A percentile compares a stretch with the other conserved stretches of the same genome.
Evolutionary conservation across 305 asterid species (phyloP).

Genomic region (Rubia occidens): DNA sequence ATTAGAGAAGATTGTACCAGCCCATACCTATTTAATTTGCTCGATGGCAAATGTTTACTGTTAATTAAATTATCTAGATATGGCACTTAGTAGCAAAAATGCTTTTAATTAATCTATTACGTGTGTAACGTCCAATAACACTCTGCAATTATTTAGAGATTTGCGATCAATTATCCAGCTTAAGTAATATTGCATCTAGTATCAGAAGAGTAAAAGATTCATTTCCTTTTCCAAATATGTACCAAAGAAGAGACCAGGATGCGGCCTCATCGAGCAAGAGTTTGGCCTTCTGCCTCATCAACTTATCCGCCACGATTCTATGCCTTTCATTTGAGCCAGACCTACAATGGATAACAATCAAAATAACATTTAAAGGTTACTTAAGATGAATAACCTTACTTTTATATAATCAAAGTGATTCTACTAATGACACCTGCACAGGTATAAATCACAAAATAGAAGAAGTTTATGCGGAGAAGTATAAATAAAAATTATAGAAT

Average conservation of each 20-base stretch:
- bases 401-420: background rate
- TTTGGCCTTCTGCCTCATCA: slow-evolving; percentile 81
- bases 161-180: background rate
- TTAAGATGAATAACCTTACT: background rate
- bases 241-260: slow-evolving; percentile 96
- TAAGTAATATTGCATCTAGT: background rate
- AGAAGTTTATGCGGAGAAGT: background rate
- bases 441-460: background rate
- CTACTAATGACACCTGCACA: background rate
- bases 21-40: background rate
- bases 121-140: background rate
- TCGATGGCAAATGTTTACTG: background rate
- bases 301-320: slow-evolving; percentile 68
- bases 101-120: background rate
- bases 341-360: slow-evolving; percentile 35
- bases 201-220: slow-evolving; percentile 21
- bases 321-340: slow-evolving; percentile 75
- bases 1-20: background rate
- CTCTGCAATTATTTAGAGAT: background rate
- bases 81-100: background rate
- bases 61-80: background rate
- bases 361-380: background rate
- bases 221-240: slow-evolving; percentile 87
- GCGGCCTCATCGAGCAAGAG: slow-evolving; percentile 95
- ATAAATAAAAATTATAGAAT: background rate